Base-by-base conservation (phyloP, 23 red algal species). In the Gracilariopsis chorda region DNA sequence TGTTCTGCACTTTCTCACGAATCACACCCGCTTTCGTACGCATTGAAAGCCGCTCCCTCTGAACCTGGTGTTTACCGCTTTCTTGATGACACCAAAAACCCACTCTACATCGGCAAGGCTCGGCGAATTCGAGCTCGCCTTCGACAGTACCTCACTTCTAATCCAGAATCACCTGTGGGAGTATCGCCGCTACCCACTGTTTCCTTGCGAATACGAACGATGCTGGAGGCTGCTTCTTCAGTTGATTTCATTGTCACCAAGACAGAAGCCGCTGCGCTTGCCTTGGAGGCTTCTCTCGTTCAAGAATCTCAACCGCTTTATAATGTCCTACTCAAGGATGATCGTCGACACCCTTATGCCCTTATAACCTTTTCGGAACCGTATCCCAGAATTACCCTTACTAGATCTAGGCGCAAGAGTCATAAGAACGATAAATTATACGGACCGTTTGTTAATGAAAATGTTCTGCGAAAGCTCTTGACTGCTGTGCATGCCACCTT, bases 271-370 rank as follows among this genome's bases (percentile, higher is more conserved):
- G 94, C 87, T 42, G 94, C 94, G 61, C 80, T 96, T 24, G 94
- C 88, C 3, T 56, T 96, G 16, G 94, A 96, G 61, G 80, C 94
- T 19, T 51, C 83, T 29, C 51, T 96, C 27, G 88, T 96, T 7
- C 83, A 63, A 37, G 73, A 86, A 34, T 29, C 40, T 1, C 87
- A 78, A 27, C 94, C 88, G 19, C 61, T 57, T 28, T 96, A 88
- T 59, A 96, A 96, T 48, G 83, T 91, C 10, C 60, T 92, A 75
- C 88, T 91, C 51, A 92, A 92, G 45, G 94, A 96, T 56, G 94
- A 96, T 64, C 84, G 85, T n/a, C 94, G 94, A 3, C 86, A 88
- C 78, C 94, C 94, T 32, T 96, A 88, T 37, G 88, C 85, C 27
- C 37, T 75, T 9, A 75, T 96, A 28, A 92, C 88, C n/a, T 84